phyloP scores from a whole-genome alignment of 768 basidiomycete genomes.

The Pulveroboletus sp. region DNA sequence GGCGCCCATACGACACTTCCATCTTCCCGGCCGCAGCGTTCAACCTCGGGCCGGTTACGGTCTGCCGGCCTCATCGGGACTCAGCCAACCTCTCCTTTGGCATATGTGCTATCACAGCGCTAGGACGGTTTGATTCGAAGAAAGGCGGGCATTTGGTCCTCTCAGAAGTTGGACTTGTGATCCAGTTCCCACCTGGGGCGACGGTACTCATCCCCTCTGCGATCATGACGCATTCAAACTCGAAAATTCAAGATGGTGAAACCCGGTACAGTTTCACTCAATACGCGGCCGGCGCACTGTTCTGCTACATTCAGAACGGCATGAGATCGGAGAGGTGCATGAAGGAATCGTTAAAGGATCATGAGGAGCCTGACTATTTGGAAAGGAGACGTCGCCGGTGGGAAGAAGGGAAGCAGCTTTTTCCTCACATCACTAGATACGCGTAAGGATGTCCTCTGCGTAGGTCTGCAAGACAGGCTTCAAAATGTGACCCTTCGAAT shows the following conservation, averaged over 20 bases:
- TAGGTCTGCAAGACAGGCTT: too few species aligned
- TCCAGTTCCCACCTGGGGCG: neutral
- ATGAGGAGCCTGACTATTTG: too few species aligned
- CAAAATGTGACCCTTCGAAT: too few species aligned
- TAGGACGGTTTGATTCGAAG: neutral
- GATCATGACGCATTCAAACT: neutral
- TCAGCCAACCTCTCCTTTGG: neutral
- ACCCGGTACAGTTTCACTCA: constrained; percentile 6
- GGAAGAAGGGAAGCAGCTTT: too few species aligned
- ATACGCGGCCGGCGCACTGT: neutral
- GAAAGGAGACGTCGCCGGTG: too few species aligned
- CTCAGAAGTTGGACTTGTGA: neutral
- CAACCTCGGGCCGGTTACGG: neutral
- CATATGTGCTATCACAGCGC: neutral
- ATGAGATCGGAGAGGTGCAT: too few species aligned
- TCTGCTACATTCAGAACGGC: constrained; percentile 6
- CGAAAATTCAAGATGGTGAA: neutral
- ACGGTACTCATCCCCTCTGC: neutral
- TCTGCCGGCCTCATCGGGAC: neutral
- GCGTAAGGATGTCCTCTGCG: too few species aligned
- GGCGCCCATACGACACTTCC: neutral
- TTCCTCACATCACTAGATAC: too few species aligned
- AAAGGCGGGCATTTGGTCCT: neutral
- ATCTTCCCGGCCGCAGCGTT: neutral
- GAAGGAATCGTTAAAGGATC: too few species aligned